Base-by-base conservation (phyloP, 139 green algal species). In the Dunaliella primolecta region DNA sequence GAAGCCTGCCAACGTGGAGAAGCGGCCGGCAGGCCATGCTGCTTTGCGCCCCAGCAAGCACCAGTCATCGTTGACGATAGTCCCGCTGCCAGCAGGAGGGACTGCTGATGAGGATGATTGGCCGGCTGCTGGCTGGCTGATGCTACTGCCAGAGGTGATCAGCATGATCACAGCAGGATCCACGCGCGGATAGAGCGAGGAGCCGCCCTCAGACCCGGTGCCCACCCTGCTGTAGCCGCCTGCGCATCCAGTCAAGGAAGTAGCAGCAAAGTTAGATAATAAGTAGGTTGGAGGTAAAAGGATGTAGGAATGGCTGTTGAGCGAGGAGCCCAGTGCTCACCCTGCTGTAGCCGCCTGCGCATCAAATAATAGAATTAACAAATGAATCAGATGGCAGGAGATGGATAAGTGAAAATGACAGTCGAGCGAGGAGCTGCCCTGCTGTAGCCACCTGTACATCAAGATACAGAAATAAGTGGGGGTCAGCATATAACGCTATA, bases 141-240 rank as follows among this genome's bases (percentile, higher is more conserved):
- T 34, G 46, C 32, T 88, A 2, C 86, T 86, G 21, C 86, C 84
- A 24, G 77, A 86, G 1, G 83, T 91, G 2, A 94, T 91, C 0
- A 94, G 84, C 78, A 91, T 93, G 75, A 98, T 96, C 36, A 95
- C 90, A 1, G 94, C 94, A 0, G 95, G 95, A 88, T 97, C 94
- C 0, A 97, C 86, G 25, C 93, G 87, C 0, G 95, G 93, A 82
- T 93, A 96, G 20, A 86, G 3, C 0, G 35, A 36, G 25, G 36
- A 2, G 37, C 2, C 36, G 30, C 46, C 46, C 57, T 71, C 79
- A 15, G 36, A 30, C 21, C 37, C 33, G 32, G 25, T 79, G 83
- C 38, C 74, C 15, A 25, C 3, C 2, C 84, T 55, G 31, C 64
- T 78, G 70, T 70, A 88, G 84, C 84, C 84, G 71, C 76, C 81